These are phyloP conservation scores for Pogostemon cablin DNA, from an alignment of 257 asterid species.

Conservation along the genomic window DNA sequence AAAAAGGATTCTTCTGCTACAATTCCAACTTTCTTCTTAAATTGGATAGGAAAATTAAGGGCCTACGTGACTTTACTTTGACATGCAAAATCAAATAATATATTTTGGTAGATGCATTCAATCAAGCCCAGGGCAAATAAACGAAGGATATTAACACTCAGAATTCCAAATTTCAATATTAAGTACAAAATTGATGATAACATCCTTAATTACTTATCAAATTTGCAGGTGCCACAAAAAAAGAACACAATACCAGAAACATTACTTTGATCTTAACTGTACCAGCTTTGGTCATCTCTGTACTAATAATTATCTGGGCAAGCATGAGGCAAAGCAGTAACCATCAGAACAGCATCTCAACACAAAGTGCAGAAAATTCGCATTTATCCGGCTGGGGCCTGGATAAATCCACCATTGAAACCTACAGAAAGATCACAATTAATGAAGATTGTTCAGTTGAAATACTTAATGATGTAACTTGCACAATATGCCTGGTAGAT, in stretches of 20 bases:
- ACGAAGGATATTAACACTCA: background rate
- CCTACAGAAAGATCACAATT: conserved; percentile 31
- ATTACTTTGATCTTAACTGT: conserved; percentile 37
- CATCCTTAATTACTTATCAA: background rate
- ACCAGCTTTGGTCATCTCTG: conserved; percentile 34
- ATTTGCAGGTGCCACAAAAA: conserved; percentile 29
- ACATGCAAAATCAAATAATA: background rate
- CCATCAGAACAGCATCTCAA: conserved; percentile 9
- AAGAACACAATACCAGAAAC: conserved; percentile 22
- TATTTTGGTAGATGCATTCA: background rate
- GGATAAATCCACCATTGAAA: conserved; percentile 35
- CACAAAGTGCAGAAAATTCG: conserved; percentile 31
- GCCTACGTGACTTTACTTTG: background rate
- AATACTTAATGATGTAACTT: conserved; percentile 31
- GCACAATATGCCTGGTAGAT: conserved; percentile 48
- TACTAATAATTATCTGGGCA: conserved; percentile 25
- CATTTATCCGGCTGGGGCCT: conserved; percentile 34
- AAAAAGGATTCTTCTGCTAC: background rate
- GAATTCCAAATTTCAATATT: conserved; percentile 10
- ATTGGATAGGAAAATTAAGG: too few species aligned
- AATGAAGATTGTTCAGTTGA: conserved; percentile 35
- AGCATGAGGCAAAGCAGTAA: conserved; percentile 16
- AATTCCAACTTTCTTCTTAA: conserved; percentile 10
- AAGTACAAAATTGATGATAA: background rate
- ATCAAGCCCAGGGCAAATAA: background rate